phyloP scores from a whole-genome alignment of 2,329 filamentous ascomycete genomes.

The Zalaria sp. region DNA sequence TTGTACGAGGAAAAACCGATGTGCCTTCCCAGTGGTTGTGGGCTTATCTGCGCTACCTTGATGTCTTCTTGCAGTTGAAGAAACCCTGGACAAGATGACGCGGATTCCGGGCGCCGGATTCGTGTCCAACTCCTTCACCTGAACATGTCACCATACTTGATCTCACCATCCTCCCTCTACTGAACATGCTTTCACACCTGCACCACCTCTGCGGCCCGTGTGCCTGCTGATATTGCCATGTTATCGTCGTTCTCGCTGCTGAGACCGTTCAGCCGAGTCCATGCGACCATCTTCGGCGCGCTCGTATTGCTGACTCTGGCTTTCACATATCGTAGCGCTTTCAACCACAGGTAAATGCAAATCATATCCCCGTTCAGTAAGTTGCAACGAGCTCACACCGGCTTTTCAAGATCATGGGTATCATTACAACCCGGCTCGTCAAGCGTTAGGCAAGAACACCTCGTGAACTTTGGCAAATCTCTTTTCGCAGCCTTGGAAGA shows the following conservation, averaged over 20 bases:
- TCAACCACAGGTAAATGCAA: neutral
- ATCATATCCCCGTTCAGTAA: too few species aligned
- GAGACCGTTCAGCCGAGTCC: neutral
- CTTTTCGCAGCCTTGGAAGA: neutral
- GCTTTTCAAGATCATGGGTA: neutral
- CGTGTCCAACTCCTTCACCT: too few species aligned
- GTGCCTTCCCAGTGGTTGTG: too few species aligned
- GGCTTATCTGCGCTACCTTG: too few species aligned
- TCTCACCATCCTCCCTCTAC: neutral
- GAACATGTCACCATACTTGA: too few species aligned
- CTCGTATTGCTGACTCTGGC: neutral
- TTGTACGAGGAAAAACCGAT: too few species aligned
- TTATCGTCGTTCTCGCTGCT: neutral
- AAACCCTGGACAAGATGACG: too few species aligned
- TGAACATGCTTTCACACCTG: neutral
- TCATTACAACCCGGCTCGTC: neutral
- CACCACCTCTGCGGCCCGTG: neutral
- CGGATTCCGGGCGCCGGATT: too few species aligned
- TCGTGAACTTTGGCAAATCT: neutral
- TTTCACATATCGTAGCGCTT: neutral
- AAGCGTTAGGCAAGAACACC: neutral
- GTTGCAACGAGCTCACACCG: too few species aligned
- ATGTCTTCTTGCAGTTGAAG: too few species aligned
- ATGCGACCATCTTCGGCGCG: neutral
- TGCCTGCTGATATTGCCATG: neutral